These are phyloP conservation scores for Coemansia sp. DNA, from an alignment of 192 early-diverging fungal species.

Conservation along the genomic window DNA sequence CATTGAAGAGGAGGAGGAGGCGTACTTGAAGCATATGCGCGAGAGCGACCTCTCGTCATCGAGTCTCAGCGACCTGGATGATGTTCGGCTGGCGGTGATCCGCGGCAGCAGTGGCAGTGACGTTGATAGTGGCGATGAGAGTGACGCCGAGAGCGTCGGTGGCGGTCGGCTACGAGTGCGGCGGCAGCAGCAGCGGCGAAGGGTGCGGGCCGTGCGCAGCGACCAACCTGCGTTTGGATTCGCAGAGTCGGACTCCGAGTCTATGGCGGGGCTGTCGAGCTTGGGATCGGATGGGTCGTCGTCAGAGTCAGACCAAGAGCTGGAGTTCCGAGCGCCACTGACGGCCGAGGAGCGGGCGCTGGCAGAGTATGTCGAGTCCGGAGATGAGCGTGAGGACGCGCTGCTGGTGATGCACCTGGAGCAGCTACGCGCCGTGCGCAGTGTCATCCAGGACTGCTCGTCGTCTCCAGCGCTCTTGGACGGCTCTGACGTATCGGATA, in stretches of 20 bases:
- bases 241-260: background rate
- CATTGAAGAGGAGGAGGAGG: slow-evolving; percentile 42
- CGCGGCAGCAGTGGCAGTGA: slow-evolving; percentile 13
- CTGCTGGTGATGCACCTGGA: slow-evolving; percentile 52
- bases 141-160: slow-evolving; percentile 38
- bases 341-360: slow-evolving; percentile 44
- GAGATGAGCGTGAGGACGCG: slow-evolving; percentile 43
- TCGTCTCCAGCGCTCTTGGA: slow-evolving; percentile 34
- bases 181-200: background rate
- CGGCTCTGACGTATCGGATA: slow-evolving; percentile 14
- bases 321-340: slow-evolving; percentile 39
- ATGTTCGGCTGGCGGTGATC: slow-evolving; percentile 27
- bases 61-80: slow-evolving; percentile 52
- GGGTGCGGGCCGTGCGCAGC: background rate
- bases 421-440: slow-evolving; percentile 50
- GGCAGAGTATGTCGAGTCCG: slow-evolving; percentile 15
- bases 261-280: slow-evolving; percentile 6
- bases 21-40: slow-evolving; percentile 32
- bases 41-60: slow-evolving; percentile 38
- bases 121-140: slow-evolving; percentile 46
- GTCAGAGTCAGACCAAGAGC: slow-evolving; percentile 43
- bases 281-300: slow-evolving; percentile 10
- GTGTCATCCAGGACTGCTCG: slow-evolving; percentile 41
- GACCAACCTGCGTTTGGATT: background rate
- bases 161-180: slow-evolving; percentile 11